Evolutionary conservation across 352 stramenopile species (phyloP), one percentile per base, ranked within the genome.

Genomic region (Phytophthora nicotianae): DNA sequence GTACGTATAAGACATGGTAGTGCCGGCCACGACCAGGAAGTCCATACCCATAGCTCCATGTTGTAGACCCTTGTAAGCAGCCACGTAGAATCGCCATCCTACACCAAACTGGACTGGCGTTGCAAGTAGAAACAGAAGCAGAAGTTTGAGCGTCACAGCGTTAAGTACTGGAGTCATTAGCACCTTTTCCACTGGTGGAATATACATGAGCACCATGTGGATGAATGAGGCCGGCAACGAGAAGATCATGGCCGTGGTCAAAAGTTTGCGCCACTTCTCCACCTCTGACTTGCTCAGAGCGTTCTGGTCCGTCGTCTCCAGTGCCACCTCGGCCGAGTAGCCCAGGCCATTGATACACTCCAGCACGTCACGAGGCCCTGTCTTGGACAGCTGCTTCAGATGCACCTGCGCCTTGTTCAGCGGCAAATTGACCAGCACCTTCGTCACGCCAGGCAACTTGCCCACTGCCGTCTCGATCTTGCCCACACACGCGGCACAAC

Each of bases 1-100:
- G 63, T 96, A 96, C 10, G 89, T 66, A 58, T 96, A 96, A 50
- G 88, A 94, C 43, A 88, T 83, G n/a, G 81, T 84, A 0, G 88
- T 95, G 53, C 88, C 88, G 9, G 87, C 72, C 33, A 93, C 86
- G 26, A 96, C 87, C 24, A 96, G 58, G 50, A 96, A 96, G 51
- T 93, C 86, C 88, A 96, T 96, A n/a, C 88, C 88, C 76, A 95
- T 91, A 50, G 91, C 88, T 1, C 88, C 82, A 49, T 95, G 88
- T 63, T 90, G 74, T 10, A 95, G 33, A 10, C 87, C 86, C 50
- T 93, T 93, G 67, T 77, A 95, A 4, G 88, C 87, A 1, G 81
- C 88, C 49, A 91, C 71, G 63, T 96, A 94, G 63, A 91, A 96
- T 1, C 88, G 77, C 29, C 70, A 52, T 4, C 89, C 89, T 1